Conservation (phyloP, 805 yeast species). For the Brettanomyces anomalus region DNA sequence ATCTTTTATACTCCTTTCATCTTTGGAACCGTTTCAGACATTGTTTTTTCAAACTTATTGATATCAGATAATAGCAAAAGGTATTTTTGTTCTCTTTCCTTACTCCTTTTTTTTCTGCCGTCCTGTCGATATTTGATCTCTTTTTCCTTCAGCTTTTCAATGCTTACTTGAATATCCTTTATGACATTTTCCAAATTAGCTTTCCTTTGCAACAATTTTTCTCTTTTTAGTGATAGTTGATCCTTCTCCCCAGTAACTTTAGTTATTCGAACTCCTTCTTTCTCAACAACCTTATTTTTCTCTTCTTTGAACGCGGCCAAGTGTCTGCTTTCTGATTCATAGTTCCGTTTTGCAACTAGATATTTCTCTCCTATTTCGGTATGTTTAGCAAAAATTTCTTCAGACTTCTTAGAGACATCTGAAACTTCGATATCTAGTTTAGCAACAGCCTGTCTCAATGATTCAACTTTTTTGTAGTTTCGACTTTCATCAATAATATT, state of each 20-base stretch:
- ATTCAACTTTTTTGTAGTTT: slow-evolving; percentile 40
- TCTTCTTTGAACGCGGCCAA: slow-evolving; percentile 24
- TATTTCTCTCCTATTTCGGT: slow-evolving; percentile 30
- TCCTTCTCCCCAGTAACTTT: slow-evolving; percentile 22
- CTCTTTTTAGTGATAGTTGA: slow-evolving; percentile 24
- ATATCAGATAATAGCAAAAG: slow-evolving; percentile 16
- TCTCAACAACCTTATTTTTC: slow-evolving; percentile 18
- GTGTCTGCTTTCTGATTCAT: slow-evolving; percentile 27
- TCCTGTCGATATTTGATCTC: slow-evolving; percentile 16
- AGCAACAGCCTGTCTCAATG: slow-evolving; percentile 37
- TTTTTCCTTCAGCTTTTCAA: slow-evolving; percentile 17
- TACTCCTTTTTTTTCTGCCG: slow-evolving; percentile 15
- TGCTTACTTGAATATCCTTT: slow-evolving; percentile 14
- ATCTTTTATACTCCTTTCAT: no score
- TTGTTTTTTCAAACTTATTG: slow-evolving; percentile 14
- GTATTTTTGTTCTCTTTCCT: slow-evolving; percentile 18
- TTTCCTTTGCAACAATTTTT: slow-evolving; percentile 23
- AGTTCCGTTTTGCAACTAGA: slow-evolving; percentile 28
- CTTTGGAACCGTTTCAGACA: background rate
- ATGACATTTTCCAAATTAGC: slow-evolving; percentile 21
- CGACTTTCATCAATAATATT: slow-evolving; percentile 50
- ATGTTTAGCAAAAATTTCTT: slow-evolving; percentile 27
- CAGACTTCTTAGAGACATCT: slow-evolving; percentile 26
- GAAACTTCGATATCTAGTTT: slow-evolving; percentile 30
- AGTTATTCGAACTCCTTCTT: slow-evolving; percentile 14